phyloP scores from a whole-genome alignment of 208 protist genomes.

The Willaertia magna region DNA sequence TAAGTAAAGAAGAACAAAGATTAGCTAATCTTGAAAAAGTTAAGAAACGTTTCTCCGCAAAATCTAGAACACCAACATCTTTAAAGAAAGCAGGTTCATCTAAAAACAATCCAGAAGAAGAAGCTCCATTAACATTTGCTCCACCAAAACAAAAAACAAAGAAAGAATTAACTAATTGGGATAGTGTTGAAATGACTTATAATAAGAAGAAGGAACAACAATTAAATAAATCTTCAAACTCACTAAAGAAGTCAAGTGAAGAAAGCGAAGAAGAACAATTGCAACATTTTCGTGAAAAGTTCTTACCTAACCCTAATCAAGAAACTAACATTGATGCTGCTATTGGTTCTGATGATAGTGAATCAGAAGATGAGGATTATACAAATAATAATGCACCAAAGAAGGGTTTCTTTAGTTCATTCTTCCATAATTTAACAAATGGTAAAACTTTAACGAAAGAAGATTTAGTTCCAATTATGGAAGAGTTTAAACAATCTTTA shows the following conservation, averaged over 20 bases:
- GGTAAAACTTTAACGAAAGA: conserved; percentile 54
- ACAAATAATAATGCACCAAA: conserved; percentile 7
- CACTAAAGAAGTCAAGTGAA: background rate
- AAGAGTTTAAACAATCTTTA: conserved; percentile 73
- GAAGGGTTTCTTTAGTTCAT: conserved; percentile 53
- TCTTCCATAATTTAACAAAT: conserved; percentile 49
- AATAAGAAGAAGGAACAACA: background rate
- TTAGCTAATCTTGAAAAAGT: background rate
- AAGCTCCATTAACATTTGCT: background rate
- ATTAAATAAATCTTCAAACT: background rate
- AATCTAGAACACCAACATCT: background rate
- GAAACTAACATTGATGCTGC: conserved; percentile 55
- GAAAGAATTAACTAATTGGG: background rate
- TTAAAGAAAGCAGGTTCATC: background rate
- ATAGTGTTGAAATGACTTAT: background rate
- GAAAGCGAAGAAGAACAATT: background rate
- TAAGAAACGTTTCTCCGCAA: background rate
- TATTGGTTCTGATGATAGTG: conserved; percentile 44
- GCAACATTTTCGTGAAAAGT: background rate
- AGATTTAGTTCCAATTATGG: conserved; percentile 75
- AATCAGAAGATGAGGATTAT: conserved; percentile 55
- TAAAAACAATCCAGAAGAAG: background rate
- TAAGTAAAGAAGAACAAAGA: background rate
- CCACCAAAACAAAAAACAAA: background rate
- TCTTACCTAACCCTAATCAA: conserved; percentile 41